These are phyloP conservation scores for Talaromyces sp. DNA, from an alignment of 2,329 filamentous ascomycete species.

Conservation along the genomic window DNA sequence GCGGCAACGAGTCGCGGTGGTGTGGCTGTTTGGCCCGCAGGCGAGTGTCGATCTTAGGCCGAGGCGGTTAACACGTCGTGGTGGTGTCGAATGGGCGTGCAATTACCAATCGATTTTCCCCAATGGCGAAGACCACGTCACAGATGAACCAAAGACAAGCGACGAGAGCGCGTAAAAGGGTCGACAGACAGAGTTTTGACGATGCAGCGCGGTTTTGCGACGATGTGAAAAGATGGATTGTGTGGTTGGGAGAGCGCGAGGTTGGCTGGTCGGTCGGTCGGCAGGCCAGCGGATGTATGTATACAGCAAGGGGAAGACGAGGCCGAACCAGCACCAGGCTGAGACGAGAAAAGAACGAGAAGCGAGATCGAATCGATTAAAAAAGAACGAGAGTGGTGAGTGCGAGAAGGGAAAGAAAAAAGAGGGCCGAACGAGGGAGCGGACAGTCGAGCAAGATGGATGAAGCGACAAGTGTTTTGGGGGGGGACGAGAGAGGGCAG, in stretches of 20 bases:
- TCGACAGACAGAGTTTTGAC: background rate
- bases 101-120: background rate
- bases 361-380: background rate
- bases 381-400: slow-evolving; percentile 11
- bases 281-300: slow-evolving; percentile 1
- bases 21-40: background rate
- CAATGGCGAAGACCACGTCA: background rate
- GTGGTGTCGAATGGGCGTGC: background rate
- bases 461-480: slow-evolving; percentile 14
- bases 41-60: background rate
- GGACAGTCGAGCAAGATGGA: background rate
- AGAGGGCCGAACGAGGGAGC: background rate
- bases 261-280: background rate
- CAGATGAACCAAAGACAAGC: background rate
- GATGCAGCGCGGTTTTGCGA: background rate
- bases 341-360: slow-evolving; percentile 8
- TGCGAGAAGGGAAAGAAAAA: background rate
- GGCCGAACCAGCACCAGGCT: slow-evolving; percentile 11
- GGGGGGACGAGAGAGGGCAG: background rate
- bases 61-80: background rate
- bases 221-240: background rate
- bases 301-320: slow-evolving; percentile 6
- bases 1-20: background rate
- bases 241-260: background rate
- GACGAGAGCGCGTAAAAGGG: background rate